Base-by-base conservation (phyloP, 2,329 filamentous ascomycete species). In the Hymenoscyphus infarciens region DNA sequence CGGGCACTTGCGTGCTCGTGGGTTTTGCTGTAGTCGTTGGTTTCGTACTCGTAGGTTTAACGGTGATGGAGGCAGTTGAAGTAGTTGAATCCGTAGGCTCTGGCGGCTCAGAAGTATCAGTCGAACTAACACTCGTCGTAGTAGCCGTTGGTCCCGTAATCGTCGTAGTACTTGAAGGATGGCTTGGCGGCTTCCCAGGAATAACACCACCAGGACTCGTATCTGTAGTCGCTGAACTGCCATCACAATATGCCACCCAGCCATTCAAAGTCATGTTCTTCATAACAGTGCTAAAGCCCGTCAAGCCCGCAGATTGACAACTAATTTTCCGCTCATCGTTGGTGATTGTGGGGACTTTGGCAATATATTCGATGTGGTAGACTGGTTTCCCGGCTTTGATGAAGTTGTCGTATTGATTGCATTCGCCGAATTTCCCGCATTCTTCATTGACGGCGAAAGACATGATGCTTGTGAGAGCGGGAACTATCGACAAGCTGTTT, bases 371-470 rank as follows among this genome's bases (percentile, higher is more conserved):
- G 65, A 90, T 88, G 71, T 89, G 83, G 73, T 90, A 90, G 33
- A 90, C 87, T 1, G 87, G 87, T 73, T 90, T 90, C 38, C 79
- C 78, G 6, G 81, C 81, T 11, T 79, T 68, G 63, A 87, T 81
- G 70, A 90, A 90, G 7, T 80, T 74, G 1, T 77, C 73, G 71
- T 85, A 89, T 2, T 75, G 80, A 38, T 76, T 75, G 70, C 87
- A 89, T 73, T 90, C 86, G 6, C 75, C 65, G 68, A 83, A 83
- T 71, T 87, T 69, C 16, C 81, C 79, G 72, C 88, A 90, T 75
- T 90, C 82, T 77, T 91, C 88, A 73, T 89, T 88, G 68, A 91
- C 86, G 6, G 80, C 82, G 75, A 88, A 91, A 69, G 87, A 79
- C 60, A 88, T 82, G 5, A 81, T 74, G 31, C 77, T 74, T 6